A percentile compares a stretch with the other conserved stretches of the same genome.
Conservation (phyloP, 202 grass and related monocot genomes). For the Elaeis oleifera region DNA sequence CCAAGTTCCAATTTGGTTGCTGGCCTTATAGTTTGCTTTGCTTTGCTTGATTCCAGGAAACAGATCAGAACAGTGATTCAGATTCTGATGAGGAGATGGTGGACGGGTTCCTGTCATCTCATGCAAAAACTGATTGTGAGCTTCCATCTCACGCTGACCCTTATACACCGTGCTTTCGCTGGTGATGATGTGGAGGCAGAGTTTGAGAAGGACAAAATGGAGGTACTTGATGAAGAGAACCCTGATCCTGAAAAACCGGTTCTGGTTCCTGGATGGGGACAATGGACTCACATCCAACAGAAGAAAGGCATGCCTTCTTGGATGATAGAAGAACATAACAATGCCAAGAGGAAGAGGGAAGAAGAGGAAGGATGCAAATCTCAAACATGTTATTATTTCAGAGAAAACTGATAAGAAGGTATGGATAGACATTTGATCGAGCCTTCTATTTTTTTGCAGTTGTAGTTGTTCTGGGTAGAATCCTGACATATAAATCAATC, state of each 20-base stretch:
- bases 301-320: slow-evolving; percentile 82
- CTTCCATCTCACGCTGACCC: slow-evolving; percentile 69
- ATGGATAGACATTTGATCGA: no score
- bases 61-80: slow-evolving; percentile 38
- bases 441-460: no score
- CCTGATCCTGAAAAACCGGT: slow-evolving; percentile 89
- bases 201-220: slow-evolving; percentile 68
- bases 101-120: slow-evolving; percentile 58
- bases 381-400: slow-evolving; percentile 87
- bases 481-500: no score
- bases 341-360: slow-evolving; percentile 74
- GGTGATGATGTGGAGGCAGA: slow-evolving; percentile 97
- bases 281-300: slow-evolving; percentile 78
- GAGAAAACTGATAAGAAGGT: slow-evolving; percentile 83
- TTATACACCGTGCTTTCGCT: slow-evolving; percentile 87
- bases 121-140: slow-evolving; percentile 41
- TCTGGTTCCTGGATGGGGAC: slow-evolving; percentile 90
- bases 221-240: slow-evolving; percentile 71
- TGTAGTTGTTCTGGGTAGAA: no score
- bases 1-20: background rate
- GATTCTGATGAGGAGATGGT: slow-evolving; percentile 86
- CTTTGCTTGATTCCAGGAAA: slow-evolving; percentile 29
- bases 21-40: slow-evolving; percentile 11
- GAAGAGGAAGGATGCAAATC: slow-evolving; percentile 87
- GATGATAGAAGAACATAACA: slow-evolving; percentile 92